Base-by-base conservation (phyloP, 495 filamentous ascomycete genomes). In the Aspergillus wentii region DNA sequence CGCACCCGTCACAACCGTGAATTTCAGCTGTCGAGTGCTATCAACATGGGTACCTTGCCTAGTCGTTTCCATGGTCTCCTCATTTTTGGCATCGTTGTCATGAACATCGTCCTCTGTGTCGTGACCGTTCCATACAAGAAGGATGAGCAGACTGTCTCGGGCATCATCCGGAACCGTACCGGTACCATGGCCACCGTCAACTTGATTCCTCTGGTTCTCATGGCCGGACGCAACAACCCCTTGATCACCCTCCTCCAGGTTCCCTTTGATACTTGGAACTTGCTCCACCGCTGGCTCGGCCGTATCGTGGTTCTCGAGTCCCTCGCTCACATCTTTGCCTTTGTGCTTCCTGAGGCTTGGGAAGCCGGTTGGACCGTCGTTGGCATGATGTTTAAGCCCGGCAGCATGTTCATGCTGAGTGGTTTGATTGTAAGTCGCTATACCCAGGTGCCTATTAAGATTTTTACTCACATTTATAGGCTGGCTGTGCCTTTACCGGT, bases 1-100 rank as follows among this genome's bases (percentile, higher is more conserved):
- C 75, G 74, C 8, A 83, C 75, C 44, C 80, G 91, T 18, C 91
- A 96, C 66, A 94, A 92, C 63, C 78, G 82, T 36, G 90, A 94
- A 57, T 78, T 95, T 45, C 77, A 78, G 46, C 61, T 96, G 4
- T 91, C 85, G 4, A 67, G 76, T 10, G 85, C 82, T 27, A 53
- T 92, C 48, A 89, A 87, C 57, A 74, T 95, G 51, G 92, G 92
- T 20, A 89, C 82, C 1, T 65, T 97, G 3, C 92, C 92, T 3
- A 86, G 82, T 28, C 79, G 92, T 8, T 78, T 95, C 33, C 89
- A 98, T 53, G 71, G 72, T 5, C 49, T 92, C 23, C 67, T 94
- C 31, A 66, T 98, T 3, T 48, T 72, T 15, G 68, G 71, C 9
- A 88, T 95, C 52, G 62, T 94, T 17, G 72, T 70, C 21, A 82